A percentile compares a stretch with the other conserved stretches of the same genome.
Evolutionary conservation across 1,284 basidiomycete species (phyloP).

Genomic region (Papiliotrema nemorosa): DNA sequence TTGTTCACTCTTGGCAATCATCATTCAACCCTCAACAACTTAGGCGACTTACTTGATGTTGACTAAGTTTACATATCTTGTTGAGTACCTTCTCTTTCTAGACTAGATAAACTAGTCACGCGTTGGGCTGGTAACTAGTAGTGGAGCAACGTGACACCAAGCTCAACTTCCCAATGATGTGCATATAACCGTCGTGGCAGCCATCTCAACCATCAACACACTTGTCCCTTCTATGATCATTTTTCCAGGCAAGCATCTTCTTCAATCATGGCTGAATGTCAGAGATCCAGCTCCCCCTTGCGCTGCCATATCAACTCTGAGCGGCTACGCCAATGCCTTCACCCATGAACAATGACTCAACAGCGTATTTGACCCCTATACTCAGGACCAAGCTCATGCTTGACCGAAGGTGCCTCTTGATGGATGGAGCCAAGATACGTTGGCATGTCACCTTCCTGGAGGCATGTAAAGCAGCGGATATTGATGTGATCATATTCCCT

Average conservation of each 20-base stretch:
- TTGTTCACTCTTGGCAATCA: no score
- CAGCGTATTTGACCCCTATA: constrained; percentile 8
- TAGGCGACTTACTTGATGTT: no score
- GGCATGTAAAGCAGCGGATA: constrained; percentile 11
- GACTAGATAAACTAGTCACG: no score
- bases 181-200: constrained; percentile 11
- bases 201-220: constrained; percentile 3
- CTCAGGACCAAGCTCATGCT: constrained; percentile 1
- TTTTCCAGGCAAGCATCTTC: constrained; percentile 4
- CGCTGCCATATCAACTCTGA: background rate
- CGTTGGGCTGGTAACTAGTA: no score
- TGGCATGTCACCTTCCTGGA: constrained; percentile 6
- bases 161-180: background rate
- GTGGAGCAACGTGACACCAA: no score
- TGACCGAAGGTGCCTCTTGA: constrained; percentile 9
- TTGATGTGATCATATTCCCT: constrained; percentile 12
- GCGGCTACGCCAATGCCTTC: constrained; percentile 5
- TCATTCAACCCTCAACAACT: no score
- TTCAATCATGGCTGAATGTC: constrained; percentile 3
- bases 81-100: no score
- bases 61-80: no score
- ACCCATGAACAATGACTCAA: constrained; percentile 5
- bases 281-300: background rate
- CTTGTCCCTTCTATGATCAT: constrained; percentile 13
- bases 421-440: constrained; percentile 12